Evolutionary conservation across 2,329 filamentous ascomycete genomes (phyloP).

Genomic region (Albifimbria verrucaria): DNA sequence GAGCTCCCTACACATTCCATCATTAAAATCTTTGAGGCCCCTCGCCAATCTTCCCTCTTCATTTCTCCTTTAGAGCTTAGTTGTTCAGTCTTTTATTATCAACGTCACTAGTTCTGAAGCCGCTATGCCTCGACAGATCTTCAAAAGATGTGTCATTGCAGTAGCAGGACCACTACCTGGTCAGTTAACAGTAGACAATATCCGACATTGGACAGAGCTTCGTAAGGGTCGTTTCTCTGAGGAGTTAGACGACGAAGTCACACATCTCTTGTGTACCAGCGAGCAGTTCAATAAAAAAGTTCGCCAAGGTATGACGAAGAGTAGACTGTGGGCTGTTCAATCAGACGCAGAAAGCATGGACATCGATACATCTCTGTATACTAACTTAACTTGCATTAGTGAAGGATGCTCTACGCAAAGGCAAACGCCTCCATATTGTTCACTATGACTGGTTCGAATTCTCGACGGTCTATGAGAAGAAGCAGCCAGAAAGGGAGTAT

Average conservation of each 20-base stretch:
- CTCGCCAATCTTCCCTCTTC: too few species aligned
- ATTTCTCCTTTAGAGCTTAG: too few species aligned
- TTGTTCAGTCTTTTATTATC: too few species aligned
- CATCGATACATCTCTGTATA: neutral
- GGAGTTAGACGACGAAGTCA: constrained; percentile 53
- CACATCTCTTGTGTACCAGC: constrained; percentile 68
- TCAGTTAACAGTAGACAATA: constrained; percentile 46
- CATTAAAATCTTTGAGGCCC: too few species aligned
- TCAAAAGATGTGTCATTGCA: constrained; percentile 53
- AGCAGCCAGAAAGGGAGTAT: constrained; percentile 32
- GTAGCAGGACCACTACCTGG: constrained; percentile 55
- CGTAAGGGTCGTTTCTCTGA: constrained; percentile 58
- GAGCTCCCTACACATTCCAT: too few species aligned
- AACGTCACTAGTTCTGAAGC: neutral
- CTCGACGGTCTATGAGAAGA: constrained; percentile 31
- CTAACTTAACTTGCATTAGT: constrained; percentile 22
- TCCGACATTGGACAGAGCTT: constrained; percentile 62
- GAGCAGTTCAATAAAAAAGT: constrained; percentile 53
- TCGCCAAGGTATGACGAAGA: constrained; percentile 32
- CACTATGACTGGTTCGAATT: constrained; percentile 52
- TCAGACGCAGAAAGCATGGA: neutral
- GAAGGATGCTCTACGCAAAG: constrained; percentile 31
- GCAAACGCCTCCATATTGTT: constrained; percentile 38
- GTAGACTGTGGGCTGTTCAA: too few species aligned
- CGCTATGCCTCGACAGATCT: constrained; percentile 36